phyloP scores from a whole-genome alignment of 2,329 filamentous ascomycete species.

The Trichoderma sp. region DNA sequence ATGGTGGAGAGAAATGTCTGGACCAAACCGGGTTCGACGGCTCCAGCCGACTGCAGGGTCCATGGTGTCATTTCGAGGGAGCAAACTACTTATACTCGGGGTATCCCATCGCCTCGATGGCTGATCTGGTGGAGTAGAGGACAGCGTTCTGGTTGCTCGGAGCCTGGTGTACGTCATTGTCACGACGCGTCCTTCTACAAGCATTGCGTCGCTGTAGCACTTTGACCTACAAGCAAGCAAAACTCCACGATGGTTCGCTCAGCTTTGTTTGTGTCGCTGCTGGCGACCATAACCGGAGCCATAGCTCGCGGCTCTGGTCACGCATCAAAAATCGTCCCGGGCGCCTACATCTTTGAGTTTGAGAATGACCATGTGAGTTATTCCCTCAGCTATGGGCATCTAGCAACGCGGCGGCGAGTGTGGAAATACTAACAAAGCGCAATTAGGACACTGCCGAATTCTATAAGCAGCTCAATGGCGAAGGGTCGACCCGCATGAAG shows the following conservation, averaged over 20 bases:
- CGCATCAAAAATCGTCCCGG: slow-evolving; percentile 40
- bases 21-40: slow-evolving; percentile 1
- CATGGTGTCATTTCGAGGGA: not conserved
- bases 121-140: not conserved
- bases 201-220: not conserved
- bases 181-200: not conserved
- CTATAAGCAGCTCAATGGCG: slow-evolving; percentile 6
- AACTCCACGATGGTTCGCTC: slow-evolving; percentile 25
- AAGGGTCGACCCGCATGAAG: slow-evolving; percentile 48
- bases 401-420: not conserved
- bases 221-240: not conserved
- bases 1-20: not conserved
- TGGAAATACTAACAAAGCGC: slow-evolving; percentile 10
- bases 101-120: not conserved
- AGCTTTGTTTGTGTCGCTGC: slow-evolving; percentile 24
- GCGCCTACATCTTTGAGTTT: slow-evolving; percentile 57
- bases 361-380: slow-evolving; percentile 48
- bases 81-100: slow-evolving; percentile 4
- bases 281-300: slow-evolving; percentile 33
- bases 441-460: slow-evolving; percentile 17
- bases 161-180: slow-evolving; percentile 7
- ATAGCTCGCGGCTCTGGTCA: slow-evolving; percentile 29
- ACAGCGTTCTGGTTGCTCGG: slow-evolving; percentile 3
- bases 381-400: slow-evolving; percentile 4
- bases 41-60: slow-evolving; percentile 10